Evolutionary conservation across 2,329 filamentous ascomycete species (phyloP), one percentile per base, ranked within the genome.

Genomic region (Bisporella sp.): DNA sequence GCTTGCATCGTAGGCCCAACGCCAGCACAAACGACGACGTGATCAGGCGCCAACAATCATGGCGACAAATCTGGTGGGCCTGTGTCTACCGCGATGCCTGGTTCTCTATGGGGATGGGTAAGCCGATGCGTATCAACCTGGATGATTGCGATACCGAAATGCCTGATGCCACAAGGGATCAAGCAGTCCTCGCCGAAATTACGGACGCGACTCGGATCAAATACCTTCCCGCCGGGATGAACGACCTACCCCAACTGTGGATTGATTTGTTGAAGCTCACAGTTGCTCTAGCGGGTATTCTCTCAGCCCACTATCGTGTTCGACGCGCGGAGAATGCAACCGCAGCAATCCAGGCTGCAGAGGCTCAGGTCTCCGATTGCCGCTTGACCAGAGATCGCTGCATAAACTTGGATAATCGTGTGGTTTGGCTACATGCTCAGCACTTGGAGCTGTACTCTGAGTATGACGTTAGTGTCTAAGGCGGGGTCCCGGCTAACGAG

Each of bases 1-100:
- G 72, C 0, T 59, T 74, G 0, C 70, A 74, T 54, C 66, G 67
- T 13, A 42, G 35, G 30, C 41, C 41, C n/a, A 28, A 48, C 28
- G n/a, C 41, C 4, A 21, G 12, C 6, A 9, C 6, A 6, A 21
- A 11, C 12, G 31, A 13, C 32, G 9, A n/a, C 12, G 11, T 39
- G 28, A 11, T 47, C 37, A 31, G n/a, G 28, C 31, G 31, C 21
- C 40, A 55, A 54, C 29, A 61, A 45, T 51, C 69, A 6, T 69
- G 67, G 69, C 62, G 66, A 31, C 64, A 66, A 7, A 59, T 71
- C 13, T 71, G 69, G 69, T 70, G 68, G 68, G 65, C 59, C 31
- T 69, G 65, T 46, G 65, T 69, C 48, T 64, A 65, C 31, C 64
- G 70, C 29, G 69, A 72, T 55, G 61, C 64, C 1, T 71, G 69